Evolutionary conservation across 345 rosid genomes (phyloP), one percentile per base, ranked within the genome.

Genomic region (Eucalyptus melliodora): DNA sequence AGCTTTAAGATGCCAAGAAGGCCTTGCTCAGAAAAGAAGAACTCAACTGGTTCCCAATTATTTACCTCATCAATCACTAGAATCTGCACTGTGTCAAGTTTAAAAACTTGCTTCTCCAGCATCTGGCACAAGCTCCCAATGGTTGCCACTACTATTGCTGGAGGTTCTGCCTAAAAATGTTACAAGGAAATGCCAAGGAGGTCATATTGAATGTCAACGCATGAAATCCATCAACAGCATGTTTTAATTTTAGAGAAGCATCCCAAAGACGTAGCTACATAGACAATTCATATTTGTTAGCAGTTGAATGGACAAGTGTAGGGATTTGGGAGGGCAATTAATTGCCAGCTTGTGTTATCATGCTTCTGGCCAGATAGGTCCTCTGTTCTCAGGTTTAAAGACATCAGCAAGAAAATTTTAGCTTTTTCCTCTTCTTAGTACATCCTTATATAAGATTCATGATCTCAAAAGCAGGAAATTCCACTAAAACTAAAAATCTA

Each of bases 61-160:
- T 69, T 91, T 95, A 97, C 99, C 98, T 97, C 99, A 88, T 97
- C 99, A 50, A 97, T 91, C 89, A 97, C 97, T 94, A 97, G 94
- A 88, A 95, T 96, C 87, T 47, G 93, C 91, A 97, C 86, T 16
- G 96, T 89, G 72, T 96, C 97, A 88, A 97, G 98, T 93, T 94
- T 97, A 90, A 97, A 90, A 72, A 94, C 89, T 59, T 92, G 95
- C 90, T 95, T 97, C 87, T 96, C 98, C 86, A 97, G 94, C 98
- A 95, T 95, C 87, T 92, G 98, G 94, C 97, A 96, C 93, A 97
- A 93, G 90, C 99, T 95, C 90, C 93, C 94, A 85, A 97, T 94
- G 11, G 98, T 97, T 88, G 99, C 98, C 85, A 97, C 99, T 87
- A 97, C 94, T 86, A 97, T 92, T 42, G 93, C 91, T 31, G 99